Conservation (phyloP, 2,329 filamentous ascomycete genomes). For the Periconia macrospinosa region DNA sequence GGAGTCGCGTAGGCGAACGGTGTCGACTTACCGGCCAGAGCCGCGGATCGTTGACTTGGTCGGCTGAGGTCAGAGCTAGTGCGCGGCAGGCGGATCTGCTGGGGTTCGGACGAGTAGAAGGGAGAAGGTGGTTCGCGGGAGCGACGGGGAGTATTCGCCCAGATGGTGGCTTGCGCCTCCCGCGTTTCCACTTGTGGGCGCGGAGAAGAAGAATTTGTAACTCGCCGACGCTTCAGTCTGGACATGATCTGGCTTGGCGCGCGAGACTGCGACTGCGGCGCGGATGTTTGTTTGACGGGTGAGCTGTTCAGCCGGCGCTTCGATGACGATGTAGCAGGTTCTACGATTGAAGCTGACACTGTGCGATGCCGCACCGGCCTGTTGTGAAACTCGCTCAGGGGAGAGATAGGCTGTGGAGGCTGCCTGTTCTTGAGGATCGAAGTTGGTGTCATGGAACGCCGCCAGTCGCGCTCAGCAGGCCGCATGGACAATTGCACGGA, state of each 20-base stretch:
- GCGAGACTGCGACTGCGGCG: constrained; percentile 30
- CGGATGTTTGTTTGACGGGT: constrained; percentile 31
- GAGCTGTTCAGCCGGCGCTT: constrained; percentile 37
- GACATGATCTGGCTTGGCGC: constrained; percentile 37
- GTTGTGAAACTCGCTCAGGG: constrained; percentile 36
- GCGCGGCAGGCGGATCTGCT: constrained; percentile 23
- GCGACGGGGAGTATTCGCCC: constrained; percentile 45
- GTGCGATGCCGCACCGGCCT: constrained; percentile 30
- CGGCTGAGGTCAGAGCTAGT: constrained; percentile 45
- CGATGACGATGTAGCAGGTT: constrained; percentile 20
- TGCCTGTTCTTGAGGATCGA: constrained; percentile 35
- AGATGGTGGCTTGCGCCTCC: constrained; percentile 33
- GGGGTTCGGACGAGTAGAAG: constrained; percentile 35
- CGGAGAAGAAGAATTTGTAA: constrained; percentile 30
- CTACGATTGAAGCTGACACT: constrained; percentile 31
- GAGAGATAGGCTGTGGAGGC: constrained; percentile 35
- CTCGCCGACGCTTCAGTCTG: constrained; percentile 53
- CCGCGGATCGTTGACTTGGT: constrained; percentile 44
- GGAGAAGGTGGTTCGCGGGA: constrained; percentile 50
- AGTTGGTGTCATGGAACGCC: constrained; percentile 36
- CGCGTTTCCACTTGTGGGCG: constrained; percentile 12
- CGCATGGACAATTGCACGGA: constrained; percentile 36
- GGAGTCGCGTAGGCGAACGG: constrained; percentile 75
- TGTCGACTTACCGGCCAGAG: constrained; percentile 48
- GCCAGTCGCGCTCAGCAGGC: constrained; percentile 38